These are phyloP conservation scores for Aspergillus persii DNA, from an alignment of 2,329 filamentous ascomycete species.

Conservation along the genomic window DNA sequence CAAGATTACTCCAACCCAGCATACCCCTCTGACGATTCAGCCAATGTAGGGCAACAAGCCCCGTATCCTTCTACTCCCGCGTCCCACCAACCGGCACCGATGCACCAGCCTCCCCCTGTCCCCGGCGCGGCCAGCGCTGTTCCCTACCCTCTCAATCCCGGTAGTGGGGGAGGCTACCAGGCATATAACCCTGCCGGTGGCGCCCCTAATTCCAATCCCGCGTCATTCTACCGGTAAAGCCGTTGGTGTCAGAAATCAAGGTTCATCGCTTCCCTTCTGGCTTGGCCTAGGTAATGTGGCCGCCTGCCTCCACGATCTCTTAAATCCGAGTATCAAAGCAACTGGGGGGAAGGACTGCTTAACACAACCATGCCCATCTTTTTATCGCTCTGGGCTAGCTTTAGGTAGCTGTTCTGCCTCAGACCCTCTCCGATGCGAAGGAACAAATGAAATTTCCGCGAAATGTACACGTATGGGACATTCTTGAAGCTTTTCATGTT, in stretches of 20 bases:
- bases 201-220: conserved; percentile 34
- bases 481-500: neutral
- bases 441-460: neutral
- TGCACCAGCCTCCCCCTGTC: conserved; percentile 36
- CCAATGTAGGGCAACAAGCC: conserved; percentile 24
- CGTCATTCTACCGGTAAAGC: conserved; percentile 38
- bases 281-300: neutral
- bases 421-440: neutral
- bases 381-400: neutral
- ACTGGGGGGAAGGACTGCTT: neutral
- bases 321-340: neutral
- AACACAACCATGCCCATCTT: neutral
- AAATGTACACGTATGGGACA: neutral
- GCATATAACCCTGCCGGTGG: conserved; percentile 37
- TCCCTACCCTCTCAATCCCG: conserved; percentile 31
- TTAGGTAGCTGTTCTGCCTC: neutral
- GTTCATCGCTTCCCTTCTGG: neutral
- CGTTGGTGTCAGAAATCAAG: neutral
- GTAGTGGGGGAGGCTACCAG: conserved; percentile 30
- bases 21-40: conserved; percentile 38
- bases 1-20: conserved; percentile 41
- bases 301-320: neutral
- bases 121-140: conserved; percentile 33
- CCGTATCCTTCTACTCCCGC: conserved; percentile 33
- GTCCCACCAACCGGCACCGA: conserved; percentile 30